Percentiles rank a stretch among this genome's conserved stretches.
Evolutionary conservation across 768 basidiomycete genomes (phyloP).

Genomic region (Tubosaeta brunneosetosa): DNA sequence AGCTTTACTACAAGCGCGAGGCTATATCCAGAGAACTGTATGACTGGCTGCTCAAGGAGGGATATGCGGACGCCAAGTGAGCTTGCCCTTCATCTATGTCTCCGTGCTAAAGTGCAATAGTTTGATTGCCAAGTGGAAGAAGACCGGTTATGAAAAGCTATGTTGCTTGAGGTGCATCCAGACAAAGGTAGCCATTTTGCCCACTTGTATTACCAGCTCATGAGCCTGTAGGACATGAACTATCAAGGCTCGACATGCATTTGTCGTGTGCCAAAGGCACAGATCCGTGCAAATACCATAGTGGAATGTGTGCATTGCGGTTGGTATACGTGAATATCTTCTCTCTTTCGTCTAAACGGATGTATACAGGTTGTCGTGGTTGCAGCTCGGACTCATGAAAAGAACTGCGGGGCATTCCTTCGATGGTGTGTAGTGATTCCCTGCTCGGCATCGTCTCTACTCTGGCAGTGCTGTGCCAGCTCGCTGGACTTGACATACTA

Average conservation of each 20-base stretch:
- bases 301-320: slow-evolving; percentile 98
- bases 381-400: slow-evolving; percentile 82
- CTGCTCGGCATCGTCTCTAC: neutral
- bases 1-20: slow-evolving; percentile 97
- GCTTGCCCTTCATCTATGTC: slow-evolving; percentile 27
- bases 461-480: neutral
- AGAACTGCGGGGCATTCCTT: neutral
- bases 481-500: neutral
- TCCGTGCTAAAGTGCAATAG: slow-evolving; percentile 37
- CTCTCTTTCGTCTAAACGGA: slow-evolving; percentile 9
- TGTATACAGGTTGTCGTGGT: slow-evolving; percentile 70
- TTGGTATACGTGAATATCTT: slow-evolving; percentile 37
- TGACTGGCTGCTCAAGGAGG: slow-evolving; percentile 96
- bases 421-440: too few species aligned
- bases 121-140: slow-evolving; percentile 99
- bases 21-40: slow-evolving; percentile 90
- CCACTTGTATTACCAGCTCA: slow-evolving; percentile 9
- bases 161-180: slow-evolving; percentile 97
- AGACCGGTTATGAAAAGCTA: slow-evolving; percentile 95
- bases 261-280: slow-evolving; percentile 93
- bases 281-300: slow-evolving; percentile 82
- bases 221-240: slow-evolving; percentile 82
- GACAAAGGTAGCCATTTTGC: slow-evolving; percentile 53
- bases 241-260: slow-evolving; percentile 98
- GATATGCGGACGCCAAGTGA: slow-evolving; percentile 94